Evolutionary conservation across 768 basidiomycete genomes (phyloP), one percentile per base, ranked within the genome.

Genomic region (Heimioporus sp.): DNA sequence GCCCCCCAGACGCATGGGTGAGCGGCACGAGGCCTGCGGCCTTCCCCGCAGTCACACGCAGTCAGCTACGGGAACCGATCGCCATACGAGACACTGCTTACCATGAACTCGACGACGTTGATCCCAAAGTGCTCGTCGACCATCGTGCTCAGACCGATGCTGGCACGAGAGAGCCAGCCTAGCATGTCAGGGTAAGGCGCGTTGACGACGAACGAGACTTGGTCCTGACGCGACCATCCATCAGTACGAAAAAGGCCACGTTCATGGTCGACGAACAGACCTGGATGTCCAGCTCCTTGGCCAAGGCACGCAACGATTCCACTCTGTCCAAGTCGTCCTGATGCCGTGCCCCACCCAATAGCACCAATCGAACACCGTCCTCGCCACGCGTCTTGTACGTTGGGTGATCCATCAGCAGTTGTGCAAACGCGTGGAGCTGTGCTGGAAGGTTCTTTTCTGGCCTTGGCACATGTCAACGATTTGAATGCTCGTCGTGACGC

Each of bases 51-150:
- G 48, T 46, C 5, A 47, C 62, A 48, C 37, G 56, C 35, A 34
- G 40, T 55, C 15, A 59, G 52, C 55, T 45, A 53, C 49, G 59
- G 24, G 7, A 3, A 6, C 24, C 24, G 24, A 28, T 28, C 24
- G 24, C 24, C 5, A 28, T 28, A 7, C 24, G 7, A 28, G 24
- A 28, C 24, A 52, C 57, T 19, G 67, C 80, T 57, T 44, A 90
- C 95, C 95, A 98, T 96, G 60, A 90, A 96, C 67, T 99, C 96
- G 9, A 99, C 96, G 35, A 99, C 79, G 60, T 94, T 97, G 67
- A 99, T 98, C 3, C 97, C 96, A 56, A 98, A 99, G 66, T 99
- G 96, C 68, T 99, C 96, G 63, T 98, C 94, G 0, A 93, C 80
- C 96, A 99, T 99, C 13, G 96, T 97, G 63, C 91, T 95, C 21